phyloP scores from a whole-genome alignment of 1,284 basidiomycete genomes.

The Thelephora terrestris region DNA sequence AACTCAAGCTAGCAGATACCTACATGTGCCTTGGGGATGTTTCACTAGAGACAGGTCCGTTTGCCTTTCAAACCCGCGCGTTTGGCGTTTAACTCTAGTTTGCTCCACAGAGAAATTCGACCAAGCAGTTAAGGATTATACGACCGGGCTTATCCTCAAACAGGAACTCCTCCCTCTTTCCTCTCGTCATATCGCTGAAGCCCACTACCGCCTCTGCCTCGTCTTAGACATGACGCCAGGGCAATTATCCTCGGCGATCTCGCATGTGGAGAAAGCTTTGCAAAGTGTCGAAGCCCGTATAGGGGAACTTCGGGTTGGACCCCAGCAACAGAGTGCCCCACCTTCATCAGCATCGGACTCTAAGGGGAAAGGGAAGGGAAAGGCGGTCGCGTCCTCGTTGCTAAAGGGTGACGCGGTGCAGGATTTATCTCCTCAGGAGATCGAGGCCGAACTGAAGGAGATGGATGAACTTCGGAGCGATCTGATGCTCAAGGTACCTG shows the following conservation, averaged over 20 bases:
- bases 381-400: constrained; percentile 32
- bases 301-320: constrained; percentile 45
- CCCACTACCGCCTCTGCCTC: constrained; percentile 84
- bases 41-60: constrained; percentile 77
- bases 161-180: constrained; percentile 59
- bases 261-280: constrained; percentile 69
- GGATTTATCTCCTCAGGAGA: constrained; percentile 54
- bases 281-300: constrained; percentile 65
- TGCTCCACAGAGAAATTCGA: constrained; percentile 77
- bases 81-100: not conserved
- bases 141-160: constrained; percentile 64
- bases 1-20: constrained; percentile 74
- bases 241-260: constrained; percentile 67
- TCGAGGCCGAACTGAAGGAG: constrained; percentile 71
- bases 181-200: constrained; percentile 81
- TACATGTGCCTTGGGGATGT: constrained; percentile 82
- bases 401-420: constrained; percentile 45
- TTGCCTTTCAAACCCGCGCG: not conserved
- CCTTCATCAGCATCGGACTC: constrained; percentile 23
- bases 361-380: constrained; percentile 58
- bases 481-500: constrained; percentile 63
- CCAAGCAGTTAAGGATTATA: constrained; percentile 80
- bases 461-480: constrained; percentile 68
- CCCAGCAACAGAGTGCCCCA: constrained; percentile 18
- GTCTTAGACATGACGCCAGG: constrained; percentile 81